Percentiles rank a stretch among this genome's conserved stretches.
phyloP scores from a whole-genome alignment of 768 basidiomycete species.

The Mycena vitilis region DNA sequence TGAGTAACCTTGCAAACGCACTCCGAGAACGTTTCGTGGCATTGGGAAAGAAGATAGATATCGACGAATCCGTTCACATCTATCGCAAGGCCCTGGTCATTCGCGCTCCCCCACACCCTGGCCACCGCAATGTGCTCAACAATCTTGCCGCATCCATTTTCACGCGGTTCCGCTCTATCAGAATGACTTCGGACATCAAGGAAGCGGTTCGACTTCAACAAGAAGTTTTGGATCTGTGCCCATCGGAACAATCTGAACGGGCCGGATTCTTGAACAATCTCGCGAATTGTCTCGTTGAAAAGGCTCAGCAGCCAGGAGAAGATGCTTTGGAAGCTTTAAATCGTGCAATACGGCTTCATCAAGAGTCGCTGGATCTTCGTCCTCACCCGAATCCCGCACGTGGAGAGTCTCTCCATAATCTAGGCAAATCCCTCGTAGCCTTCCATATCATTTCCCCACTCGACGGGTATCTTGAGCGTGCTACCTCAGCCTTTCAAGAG shows the following conservation, averaged over 20 bases:
- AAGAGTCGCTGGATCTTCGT: too few species aligned
- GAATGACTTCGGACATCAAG: conserved; percentile 42
- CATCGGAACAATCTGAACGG: too few species aligned
- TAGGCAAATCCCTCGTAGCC: background rate
- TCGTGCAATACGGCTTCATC: too few species aligned
- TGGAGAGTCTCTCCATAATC: conserved; percentile 5
- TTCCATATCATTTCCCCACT: background rate
- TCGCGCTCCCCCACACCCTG: conserved; percentile 25
- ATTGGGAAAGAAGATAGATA: conserved; percentile 34
- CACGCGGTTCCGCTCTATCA: conserved; percentile 40
- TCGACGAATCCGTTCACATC: conserved; percentile 34
- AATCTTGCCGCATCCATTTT: conserved; percentile 37
- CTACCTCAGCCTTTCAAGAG: conserved; percentile 1
- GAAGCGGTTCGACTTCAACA: conserved; percentile 11
- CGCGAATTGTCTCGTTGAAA: too few species aligned
- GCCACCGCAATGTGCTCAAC: conserved; percentile 11
- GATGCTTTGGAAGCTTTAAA: too few species aligned
- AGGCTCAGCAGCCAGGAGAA: too few species aligned
- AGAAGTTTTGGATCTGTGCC: too few species aligned
- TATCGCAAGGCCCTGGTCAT: conserved; percentile 25
- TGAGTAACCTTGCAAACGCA: conserved; percentile 31
- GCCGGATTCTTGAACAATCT: too few species aligned
- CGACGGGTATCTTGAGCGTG: background rate
- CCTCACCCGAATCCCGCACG: conserved; percentile 19
- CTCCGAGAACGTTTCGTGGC: conserved; percentile 36